Base-by-base conservation (phyloP, 352 stramenopile genomes). In the Phytophthora multivora region DNA sequence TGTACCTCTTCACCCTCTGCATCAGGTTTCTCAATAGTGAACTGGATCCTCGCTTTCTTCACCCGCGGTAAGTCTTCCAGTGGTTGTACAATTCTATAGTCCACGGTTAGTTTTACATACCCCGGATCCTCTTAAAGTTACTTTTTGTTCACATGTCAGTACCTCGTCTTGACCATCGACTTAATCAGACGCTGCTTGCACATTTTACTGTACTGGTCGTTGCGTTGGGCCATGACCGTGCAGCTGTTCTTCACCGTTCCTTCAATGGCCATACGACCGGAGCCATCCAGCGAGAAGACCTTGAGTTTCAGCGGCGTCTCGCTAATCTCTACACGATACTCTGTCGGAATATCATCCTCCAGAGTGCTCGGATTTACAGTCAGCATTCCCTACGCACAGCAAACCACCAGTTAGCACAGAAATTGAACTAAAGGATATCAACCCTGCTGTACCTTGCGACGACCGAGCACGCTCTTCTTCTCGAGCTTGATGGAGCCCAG, bases 201-300 rank as follows among this genome's bases (percentile, higher is more conserved):
- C 64, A 93, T 75, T 46, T 90, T 90, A 61, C 81, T 93, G 74
- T 95, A 95, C 57, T 91, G 76, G 55, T 91, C 84, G 49, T 93
- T 93, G 25, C 75, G 80, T 62, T 92, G 81, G 21, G 87, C 84
- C 78, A 94, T 91, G 62, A 95, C 75, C 47, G 80, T 90, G 71
- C 87, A 93, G 69, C 77, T 93, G 56, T 93, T 88, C 69, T 88
- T 95, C 31, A 95, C 82, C 0, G 82, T 92, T 45, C 87, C 87
- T 69, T 95, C 87, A 46, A 95, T 89, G 18, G 87, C 87, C 87
- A 95, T 94, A 40, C 87, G 83, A 3, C 87, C 87, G 8, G 87
- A 94, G 19, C 85, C 87, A 55, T 95, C 87, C 16, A 92, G 77
- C 13, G 84, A 93, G 39, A 95, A 93, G 28, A 95, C 84, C 49